Evolutionary conservation across 1,139 yeast species (phyloP).

Genomic region (Debaryomyces sp.): DNA sequence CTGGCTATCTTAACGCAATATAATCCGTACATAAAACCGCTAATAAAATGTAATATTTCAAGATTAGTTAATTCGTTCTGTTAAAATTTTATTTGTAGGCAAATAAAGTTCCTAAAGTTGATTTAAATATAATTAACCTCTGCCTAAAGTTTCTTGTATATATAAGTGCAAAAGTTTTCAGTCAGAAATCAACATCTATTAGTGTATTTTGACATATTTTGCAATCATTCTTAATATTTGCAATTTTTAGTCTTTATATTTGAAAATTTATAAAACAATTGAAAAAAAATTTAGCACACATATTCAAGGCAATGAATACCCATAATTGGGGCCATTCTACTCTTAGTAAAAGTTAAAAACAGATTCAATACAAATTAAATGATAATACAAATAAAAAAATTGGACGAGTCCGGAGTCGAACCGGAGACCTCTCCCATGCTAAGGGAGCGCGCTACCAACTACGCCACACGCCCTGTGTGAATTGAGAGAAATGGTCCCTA

Average conservation of each 20-base stretch:
- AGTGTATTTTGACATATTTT: not conserved
- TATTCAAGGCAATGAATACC: not conserved
- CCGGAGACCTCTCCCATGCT: conserved; percentile 92
- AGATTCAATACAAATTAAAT: not conserved
- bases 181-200: too few relatives aligned
- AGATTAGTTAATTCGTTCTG: too few relatives aligned
- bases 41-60: too few relatives aligned
- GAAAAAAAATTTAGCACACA: not conserved
- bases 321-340: too few relatives aligned
- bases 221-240: not conserved
- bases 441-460: conserved; percentile 93
- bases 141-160: too few relatives aligned
- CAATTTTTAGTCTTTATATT: not conserved
- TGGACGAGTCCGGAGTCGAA: conserved; percentile 92
- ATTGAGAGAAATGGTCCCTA: conserved; percentile 62
- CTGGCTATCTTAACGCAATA: not conserved
- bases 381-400: conserved; percentile 7
- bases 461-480: conserved; percentile 77
- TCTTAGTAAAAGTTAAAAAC: not conserved
- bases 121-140: too few relatives aligned
- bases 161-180: too few relatives aligned
- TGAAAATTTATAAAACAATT: not conserved
- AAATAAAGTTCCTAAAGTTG: too few relatives aligned
- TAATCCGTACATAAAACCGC: too few relatives aligned
- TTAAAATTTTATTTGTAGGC: too few relatives aligned